Base-by-base conservation (phyloP, 805 yeast genomes). In the Yamadazyma ubonensis region DNA sequence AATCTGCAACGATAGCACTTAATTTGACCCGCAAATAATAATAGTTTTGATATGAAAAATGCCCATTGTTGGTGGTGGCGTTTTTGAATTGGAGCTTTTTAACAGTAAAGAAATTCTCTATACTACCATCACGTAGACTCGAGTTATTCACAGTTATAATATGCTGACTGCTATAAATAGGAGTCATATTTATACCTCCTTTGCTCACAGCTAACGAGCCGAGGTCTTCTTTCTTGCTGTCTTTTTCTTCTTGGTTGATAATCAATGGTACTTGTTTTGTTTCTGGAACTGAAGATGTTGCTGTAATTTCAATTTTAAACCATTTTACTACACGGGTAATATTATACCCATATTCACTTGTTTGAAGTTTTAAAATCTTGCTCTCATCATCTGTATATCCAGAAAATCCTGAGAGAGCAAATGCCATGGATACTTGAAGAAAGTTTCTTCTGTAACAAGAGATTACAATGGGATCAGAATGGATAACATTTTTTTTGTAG, bases 61-160 rank as follows among this genome's bases (percentile, higher is more conserved):
- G 74, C 16, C 76, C 76, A 47, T 72, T 73, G 46, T 74, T 74
- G 8, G 79, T 77, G 2, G 79, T 74, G 15, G 79, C 76, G 46
- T 61, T 73, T 34, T 68, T 67, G 55, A 75, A 75, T 46, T 73
- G 77, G 12, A 72, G 55, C 49, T 68, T 70, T 38, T 62, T 67
- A 15, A 73, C 54, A 9, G 57, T 49, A 45, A 59, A 66, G 42
- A 48, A 65, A 33, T 57, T 53, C 37, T 63, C 65, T 27, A 54
- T 55, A 32, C 51, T 52, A 5, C 52, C 48, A 36, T 50, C 49
- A 6, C 51, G 47, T 5, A 55, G 43, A 9, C 39, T 40, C 3
- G 55, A 55, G 27, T 59, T 55, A 38, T 61, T 57, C 11, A 63
- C 41, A 6, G 55, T 53, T 6, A 63, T 45, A 17, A 61, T 52